phyloP scores from a whole-genome alignment of 2,329 filamentous ascomycete genomes.

The Stachybotrys echinatus region DNA sequence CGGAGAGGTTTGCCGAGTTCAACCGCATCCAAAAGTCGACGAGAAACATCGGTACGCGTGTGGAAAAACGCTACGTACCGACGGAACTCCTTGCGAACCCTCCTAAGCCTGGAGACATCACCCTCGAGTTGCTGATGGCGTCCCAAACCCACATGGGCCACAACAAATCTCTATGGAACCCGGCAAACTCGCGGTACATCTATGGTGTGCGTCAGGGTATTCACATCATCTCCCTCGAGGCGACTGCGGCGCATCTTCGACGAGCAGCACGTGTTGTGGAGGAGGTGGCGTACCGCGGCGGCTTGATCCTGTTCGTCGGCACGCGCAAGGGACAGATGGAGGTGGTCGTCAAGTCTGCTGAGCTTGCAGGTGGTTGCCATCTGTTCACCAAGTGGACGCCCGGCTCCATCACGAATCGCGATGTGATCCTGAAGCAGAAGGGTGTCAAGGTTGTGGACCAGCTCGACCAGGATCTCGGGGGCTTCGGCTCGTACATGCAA shows the following conservation, averaged over 20 bases:
- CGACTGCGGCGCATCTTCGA: constrained; percentile 83
- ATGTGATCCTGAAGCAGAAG: constrained; percentile 74
- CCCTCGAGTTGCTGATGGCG: constrained; percentile 85
- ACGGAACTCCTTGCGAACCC: constrained; percentile 65
- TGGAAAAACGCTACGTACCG: constrained; percentile 58
- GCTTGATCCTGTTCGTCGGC: constrained; percentile 85
- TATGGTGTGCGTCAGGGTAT: constrained; percentile 82
- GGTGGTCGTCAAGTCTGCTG: constrained; percentile 74
- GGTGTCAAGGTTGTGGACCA: constrained; percentile 72
- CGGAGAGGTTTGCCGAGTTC: constrained; percentile 33
- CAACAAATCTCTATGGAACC: constrained; percentile 88
- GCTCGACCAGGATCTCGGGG: constrained; percentile 53
- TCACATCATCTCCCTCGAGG: constrained; percentile 89
- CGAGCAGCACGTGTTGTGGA: constrained; percentile 89
- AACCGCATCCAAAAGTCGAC: constrained; percentile 36
- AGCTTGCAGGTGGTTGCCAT: constrained; percentile 74
- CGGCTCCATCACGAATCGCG: constrained; percentile 85
- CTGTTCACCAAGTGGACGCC: constrained; percentile 92
- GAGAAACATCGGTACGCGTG: constrained; percentile 39
- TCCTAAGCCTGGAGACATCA: constrained; percentile 72
- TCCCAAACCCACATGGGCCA: constrained; percentile 88
- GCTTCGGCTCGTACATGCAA: constrained; percentile 61
- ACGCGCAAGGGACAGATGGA: constrained; percentile 78
- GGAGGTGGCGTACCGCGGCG: constrained; percentile 76
- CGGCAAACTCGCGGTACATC: constrained; percentile 89